phyloP scores from a whole-genome alignment of 805 yeast species.

The Saccharomycopsis babjevae region DNA sequence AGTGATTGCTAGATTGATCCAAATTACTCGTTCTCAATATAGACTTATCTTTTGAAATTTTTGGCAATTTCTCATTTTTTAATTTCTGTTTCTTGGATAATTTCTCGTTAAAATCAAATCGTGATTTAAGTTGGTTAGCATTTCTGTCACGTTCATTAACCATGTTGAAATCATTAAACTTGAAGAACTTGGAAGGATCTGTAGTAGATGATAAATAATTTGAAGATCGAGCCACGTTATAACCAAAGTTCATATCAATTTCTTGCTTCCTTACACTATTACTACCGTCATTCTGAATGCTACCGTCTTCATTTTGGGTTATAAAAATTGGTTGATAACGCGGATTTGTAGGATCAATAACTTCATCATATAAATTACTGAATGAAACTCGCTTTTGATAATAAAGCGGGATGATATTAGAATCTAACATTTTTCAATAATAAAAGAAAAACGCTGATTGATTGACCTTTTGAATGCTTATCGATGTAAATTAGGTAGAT shows the following conservation, averaged over 20 bases:
- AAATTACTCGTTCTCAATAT: conserved; percentile 7
- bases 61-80: conserved; percentile 16
- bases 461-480: too few relatives aligned
- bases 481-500: too few relatives aligned
- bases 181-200: conserved; percentile 16
- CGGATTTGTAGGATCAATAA: conserved; percentile 17
- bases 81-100: conserved; percentile 7
- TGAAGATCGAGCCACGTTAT: conserved; percentile 1
- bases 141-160: conserved; percentile 16
- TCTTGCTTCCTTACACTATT: neutral
- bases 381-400: conserved; percentile 15
- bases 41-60: conserved; percentile 4
- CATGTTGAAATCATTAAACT: conserved; percentile 15
- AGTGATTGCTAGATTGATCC: neutral
- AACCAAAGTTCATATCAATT: conserved; percentile 17
- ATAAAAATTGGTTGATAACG: conserved; percentile 14
- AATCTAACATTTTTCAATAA: neutral
- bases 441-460: too few relatives aligned
- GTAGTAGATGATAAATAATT: neutral
- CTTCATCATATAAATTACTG: conserved; percentile 7
- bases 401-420: neutral
- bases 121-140: conserved; percentile 10
- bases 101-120: conserved; percentile 9
- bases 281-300: neutral
- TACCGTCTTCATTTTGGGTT: neutral